Base-by-base conservation (phyloP, 2,329 filamentous ascomycete genomes). In the Paramyrothecium sp. region DNA sequence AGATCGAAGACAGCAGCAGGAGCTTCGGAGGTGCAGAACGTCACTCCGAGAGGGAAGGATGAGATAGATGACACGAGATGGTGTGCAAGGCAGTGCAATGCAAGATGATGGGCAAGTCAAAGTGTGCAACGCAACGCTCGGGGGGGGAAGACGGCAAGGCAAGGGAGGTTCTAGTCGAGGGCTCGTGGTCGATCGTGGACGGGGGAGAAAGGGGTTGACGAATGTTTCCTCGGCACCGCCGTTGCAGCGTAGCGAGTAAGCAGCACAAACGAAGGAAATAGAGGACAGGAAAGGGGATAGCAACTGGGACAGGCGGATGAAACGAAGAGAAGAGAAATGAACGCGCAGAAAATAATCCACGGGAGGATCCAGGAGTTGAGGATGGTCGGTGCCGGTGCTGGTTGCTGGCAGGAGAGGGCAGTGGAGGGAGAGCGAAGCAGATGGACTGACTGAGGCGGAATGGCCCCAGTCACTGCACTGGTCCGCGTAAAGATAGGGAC, bases 121-220 rank as follows among this genome's bases (percentile, higher is more conserved):
- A 22, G 20, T 23, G 47, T 53, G 51, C 23, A 53, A 53, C 51
- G 51, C 30, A 53, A 41, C 51, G 51, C 30, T 53, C 51, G 38
- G 38, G 38, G 38, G 38, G n/a, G 38, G 38, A 19, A 44, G 38
- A 44, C n/a, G 38, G 38, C n/a, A 44, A 44, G 38, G n/a, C 38
- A 44, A 44, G 38, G 38, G 38, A 44, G 38, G 38, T 44, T 44
- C n/a, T 44, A 44, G 38, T 44, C 38, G 38, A 19, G 38, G 38
- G 38, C n/a, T 44, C 38, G 38, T 44, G 38, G 38, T 44, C 38
- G 38, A 44, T 44, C 38, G 38, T 44, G 38, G 38, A 53, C 26
- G 30, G 30, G 3, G 12, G 20, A 33, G 51, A 38, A 34, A 34
- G 30, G 51, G 51, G 20, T 13, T 41, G 33, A 22, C 51, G 19